Conservation (phyloP, 1,284 basidiomycete genomes). For the Melampsora americana region DNA sequence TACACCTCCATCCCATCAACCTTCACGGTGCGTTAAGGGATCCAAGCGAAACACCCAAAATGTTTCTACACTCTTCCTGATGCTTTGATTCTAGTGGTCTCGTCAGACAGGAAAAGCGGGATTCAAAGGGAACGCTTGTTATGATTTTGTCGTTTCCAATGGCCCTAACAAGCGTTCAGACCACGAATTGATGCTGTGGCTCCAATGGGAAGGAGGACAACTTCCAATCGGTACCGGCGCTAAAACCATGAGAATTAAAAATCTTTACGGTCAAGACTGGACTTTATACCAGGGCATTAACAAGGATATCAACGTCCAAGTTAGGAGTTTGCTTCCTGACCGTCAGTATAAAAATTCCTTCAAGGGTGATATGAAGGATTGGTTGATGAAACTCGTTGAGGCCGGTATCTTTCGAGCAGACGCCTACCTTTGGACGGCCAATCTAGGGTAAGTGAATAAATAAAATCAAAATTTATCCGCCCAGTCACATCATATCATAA, state of each 20-base stretch:
- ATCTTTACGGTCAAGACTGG: slow-evolving; percentile 5
- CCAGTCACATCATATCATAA: too few species aligned
- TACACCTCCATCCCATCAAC: neutral
- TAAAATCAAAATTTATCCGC: neutral
- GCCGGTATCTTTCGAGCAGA: neutral
- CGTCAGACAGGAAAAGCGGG: neutral
- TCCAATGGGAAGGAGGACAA: neutral
- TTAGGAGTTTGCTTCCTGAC: slow-evolving; percentile 1
- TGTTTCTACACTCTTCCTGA: neutral
- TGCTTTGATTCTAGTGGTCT: neutral
- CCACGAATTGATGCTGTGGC: neutral
- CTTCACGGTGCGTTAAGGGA: neutral
- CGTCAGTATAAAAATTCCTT: neutral
- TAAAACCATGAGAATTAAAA: neutral
- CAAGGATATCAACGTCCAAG: neutral
- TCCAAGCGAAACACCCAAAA: neutral
- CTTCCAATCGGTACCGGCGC: neutral
- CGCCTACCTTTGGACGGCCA: neutral
- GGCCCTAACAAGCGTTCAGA: neutral
- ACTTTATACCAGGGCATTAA: neutral
- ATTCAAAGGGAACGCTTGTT: neutral
- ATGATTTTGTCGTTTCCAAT: neutral
- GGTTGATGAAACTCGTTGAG: neutral
- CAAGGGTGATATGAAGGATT: neutral
- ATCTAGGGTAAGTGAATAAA: neutral